Evolutionary conservation across 768 basidiomycete species (phyloP), one percentile per base, ranked within the genome.

Genomic region (Suillus tomentosus): DNA sequence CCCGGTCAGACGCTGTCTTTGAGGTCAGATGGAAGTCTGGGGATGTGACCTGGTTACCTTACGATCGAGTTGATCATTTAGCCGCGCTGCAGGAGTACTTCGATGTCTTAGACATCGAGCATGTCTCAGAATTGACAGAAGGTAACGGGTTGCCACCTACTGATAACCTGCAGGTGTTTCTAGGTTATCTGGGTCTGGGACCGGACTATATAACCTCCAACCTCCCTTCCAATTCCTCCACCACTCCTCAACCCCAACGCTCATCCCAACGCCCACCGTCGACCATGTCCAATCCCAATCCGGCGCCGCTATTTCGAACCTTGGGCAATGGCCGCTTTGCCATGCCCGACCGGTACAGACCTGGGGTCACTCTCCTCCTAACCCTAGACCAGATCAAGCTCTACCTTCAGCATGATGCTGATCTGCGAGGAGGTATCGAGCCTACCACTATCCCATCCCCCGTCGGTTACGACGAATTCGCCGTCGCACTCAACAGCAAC

Each of bases 351-450:
- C 19, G 1, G 3, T 45, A 45, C 9, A 0, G 8, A 2, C 43
- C 43, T 0, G 43, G 19, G 0, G 43, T 45, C 2, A 45, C 43
- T 0, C 43, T 45, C 7, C 7, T 45, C 43, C 43, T 45, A 3
- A 45, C 43, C 43, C 4, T 45, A 4, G 43, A 45, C 1, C 43
- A 45, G 3, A n/a, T n/a, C 9, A 6, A 0, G 0, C 17, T 45
- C 19, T 45, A 45, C 19, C 43, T 45, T 1, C 43, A 45, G 19
- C 43, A 45, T 0, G 19, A 45, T 0, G 19, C 43, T n/a, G 43
- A 45, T 0, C 10, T 45, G 0, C 8, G 19, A n/a, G 43, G 43
- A 9, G 43, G 43, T 0, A 4, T 19, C 0, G 10, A 45, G 0
- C 43, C 19, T 4, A 45, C 43, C 19, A 45, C 19, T 3, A 45